Base-by-base conservation (phyloP, 306 rosid genomes). In the Urtica urens region DNA sequence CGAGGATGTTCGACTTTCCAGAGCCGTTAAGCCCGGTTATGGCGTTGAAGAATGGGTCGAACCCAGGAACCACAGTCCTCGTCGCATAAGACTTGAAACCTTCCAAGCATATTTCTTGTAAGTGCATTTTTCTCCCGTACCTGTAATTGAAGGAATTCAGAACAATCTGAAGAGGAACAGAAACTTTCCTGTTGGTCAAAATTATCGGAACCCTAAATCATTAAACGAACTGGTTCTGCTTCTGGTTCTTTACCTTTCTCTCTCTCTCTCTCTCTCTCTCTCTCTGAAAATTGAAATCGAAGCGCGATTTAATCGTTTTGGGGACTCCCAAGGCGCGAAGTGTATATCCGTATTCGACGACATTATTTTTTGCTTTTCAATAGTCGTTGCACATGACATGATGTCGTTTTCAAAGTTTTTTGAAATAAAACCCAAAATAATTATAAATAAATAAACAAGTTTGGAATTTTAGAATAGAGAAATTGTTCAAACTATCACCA, bases 71-170 rank as follows among this genome's bases (percentile, higher is more conserved):
- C 5, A 84, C 87, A 0, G 97, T 90, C 69, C 94, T 72, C 14
- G 85, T 90, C 37, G 95, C 97, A 58, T 84, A 90, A 5, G 97
- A 90, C 65, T 90, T 90, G 81, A 90, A 90, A n/a, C 97, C 97
- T 58, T 90, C 97, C 57, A 90, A 52, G 77, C 92, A 81, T 6
- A 84, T 19, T 57, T 90, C 97, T 69, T 90, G 81, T 69, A 90
- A 66, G 75, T 79, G 51, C 97, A 90, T 90, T 0, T 14, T 26
- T 49, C 12, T 2, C 34, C 30, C 21, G 7, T 24, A 21, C 19
- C 9, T 22, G 16, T 10, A 24, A 15, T 39, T 6, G 47, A 2
- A 38, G 14, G 57, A 47, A 53, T 7, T 27, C 24, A 4, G 27
- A 43, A 2, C 21, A 28, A 41, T 17, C 27, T 30, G 33, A 23